phyloP scores from a whole-genome alignment of 1,284 basidiomycete species.

The Tilletiaria anomala region DNA sequence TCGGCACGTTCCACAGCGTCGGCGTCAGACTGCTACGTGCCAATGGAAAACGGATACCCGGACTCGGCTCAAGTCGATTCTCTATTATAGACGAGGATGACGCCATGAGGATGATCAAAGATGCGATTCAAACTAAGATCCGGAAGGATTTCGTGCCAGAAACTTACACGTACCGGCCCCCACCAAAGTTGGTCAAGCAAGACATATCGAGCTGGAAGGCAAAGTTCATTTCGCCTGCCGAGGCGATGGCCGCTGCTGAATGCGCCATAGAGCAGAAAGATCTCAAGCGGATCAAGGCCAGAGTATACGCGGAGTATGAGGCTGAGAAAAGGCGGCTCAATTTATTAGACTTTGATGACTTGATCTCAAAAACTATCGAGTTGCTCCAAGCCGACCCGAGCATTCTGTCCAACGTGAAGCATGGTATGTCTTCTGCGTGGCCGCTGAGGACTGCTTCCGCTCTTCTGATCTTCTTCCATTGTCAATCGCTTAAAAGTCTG shows the following conservation, averaged over 20 bases:
- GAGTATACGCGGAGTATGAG: constrained; percentile 60
- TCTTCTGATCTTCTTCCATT: no score
- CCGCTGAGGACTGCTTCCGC: no score
- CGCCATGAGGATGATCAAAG: not conserved
- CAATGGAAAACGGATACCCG: constrained; percentile 50
- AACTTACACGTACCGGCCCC: no score
- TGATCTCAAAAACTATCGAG: constrained; percentile 54
- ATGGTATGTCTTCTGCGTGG: no score
- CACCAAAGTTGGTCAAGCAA: no score
- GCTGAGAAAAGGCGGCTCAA: constrained; percentile 51
- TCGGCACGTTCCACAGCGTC: constrained; percentile 68
- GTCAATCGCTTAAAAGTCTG: no score
- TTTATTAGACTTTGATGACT: constrained; percentile 77
- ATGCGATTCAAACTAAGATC: no score
- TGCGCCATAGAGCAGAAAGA: not conserved
- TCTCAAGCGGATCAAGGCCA: constrained; percentile 12
- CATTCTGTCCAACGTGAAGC: constrained; percentile 53
- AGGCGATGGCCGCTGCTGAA: no score
- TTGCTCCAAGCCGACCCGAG: constrained; percentile 52
- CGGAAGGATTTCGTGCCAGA: no score
- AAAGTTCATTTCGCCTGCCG: no score
- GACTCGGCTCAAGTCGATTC: constrained; percentile 56
- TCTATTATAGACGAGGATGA: constrained; percentile 70
- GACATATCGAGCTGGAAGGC: no score
- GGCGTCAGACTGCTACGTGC: constrained; percentile 58